phyloP scores from a whole-genome alignment of 129 eudicot species.

The Ambrosia trifida region DNA sequence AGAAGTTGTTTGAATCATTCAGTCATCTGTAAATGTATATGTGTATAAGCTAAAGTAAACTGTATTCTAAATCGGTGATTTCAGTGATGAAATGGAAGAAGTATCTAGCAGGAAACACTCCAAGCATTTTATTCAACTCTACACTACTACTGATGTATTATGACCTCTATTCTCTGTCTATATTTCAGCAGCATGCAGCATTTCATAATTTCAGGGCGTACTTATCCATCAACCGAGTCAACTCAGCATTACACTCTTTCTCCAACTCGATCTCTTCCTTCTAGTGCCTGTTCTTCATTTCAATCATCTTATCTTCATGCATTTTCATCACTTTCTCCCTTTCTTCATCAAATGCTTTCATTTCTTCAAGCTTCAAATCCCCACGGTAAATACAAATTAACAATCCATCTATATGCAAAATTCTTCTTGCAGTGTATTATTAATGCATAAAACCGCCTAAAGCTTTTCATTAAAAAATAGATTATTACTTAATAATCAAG shows the following conservation, averaged over 20 bases:
- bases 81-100: too few relatives aligned
- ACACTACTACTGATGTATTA: neutral
- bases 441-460: neutral
- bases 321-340: conserved; percentile 47
- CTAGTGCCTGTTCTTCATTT: conserved; percentile 47
- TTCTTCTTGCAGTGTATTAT: too few relatives aligned
- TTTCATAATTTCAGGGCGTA: conserved; percentile 45
- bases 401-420: too few relatives aligned
- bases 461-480: neutral
- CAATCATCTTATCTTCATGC: conserved; percentile 45
- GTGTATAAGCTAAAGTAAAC: too few relatives aligned
- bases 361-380: conserved; percentile 47
- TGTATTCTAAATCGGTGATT: too few relatives aligned
- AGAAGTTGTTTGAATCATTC: too few relatives aligned
- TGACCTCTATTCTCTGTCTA: conserved; percentile 10
- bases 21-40: too few relatives aligned
- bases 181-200: conserved; percentile 4
- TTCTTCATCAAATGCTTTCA: conserved; percentile 48
- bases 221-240: conserved; percentile 51
- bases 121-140: conserved; percentile 3
- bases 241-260: conserved; percentile 49
- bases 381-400: conserved; percentile 24
- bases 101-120: neutral
- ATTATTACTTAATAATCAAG: neutral
- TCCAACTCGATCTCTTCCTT: conserved; percentile 60